Evolutionary conservation across 495 filamentous ascomycete genomes (phyloP).

Genomic region (Talaromyces ruber): DNA sequence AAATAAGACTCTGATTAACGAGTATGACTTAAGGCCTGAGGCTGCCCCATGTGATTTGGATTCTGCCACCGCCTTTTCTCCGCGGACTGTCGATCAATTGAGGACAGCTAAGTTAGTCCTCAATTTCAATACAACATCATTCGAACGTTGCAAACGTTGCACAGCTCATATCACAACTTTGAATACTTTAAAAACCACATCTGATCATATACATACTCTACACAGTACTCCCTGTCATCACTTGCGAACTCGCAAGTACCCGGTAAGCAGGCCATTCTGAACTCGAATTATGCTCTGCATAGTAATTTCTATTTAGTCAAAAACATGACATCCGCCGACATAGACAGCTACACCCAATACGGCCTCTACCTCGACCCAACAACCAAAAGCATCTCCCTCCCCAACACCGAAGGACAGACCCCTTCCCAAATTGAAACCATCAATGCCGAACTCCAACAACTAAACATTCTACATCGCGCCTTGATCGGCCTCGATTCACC

Average conservation of each 20-base stretch:
- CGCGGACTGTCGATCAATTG: not conserved
- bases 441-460: constrained; percentile 54
- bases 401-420: constrained; percentile 39
- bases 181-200: not conserved
- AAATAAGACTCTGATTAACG: not conserved
- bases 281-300: not conserved
- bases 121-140: not conserved
- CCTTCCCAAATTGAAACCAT: constrained; percentile 35
- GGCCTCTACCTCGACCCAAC: constrained; percentile 71
- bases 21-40: not conserved
- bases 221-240: not conserved
- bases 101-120: constrained; percentile 9
- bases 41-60: not conserved
- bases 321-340: constrained; percentile 24
- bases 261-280: not conserved
- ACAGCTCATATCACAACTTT: not conserved
- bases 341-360: constrained; percentile 75
- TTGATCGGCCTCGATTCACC: constrained; percentile 49
- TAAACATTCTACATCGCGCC: constrained; percentile 67
- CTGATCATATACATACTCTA: not conserved
- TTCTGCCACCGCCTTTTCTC: constrained; percentile 14
- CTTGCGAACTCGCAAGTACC: not conserved
- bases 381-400: constrained; percentile 69
- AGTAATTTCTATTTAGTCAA: not conserved
- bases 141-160: not conserved